Percentiles rank a stretch among this genome's conserved stretches.
Evolutionary conservation across 768 basidiomycete species (phyloP).

Genomic region (Pulveroboletus sp.): DNA sequence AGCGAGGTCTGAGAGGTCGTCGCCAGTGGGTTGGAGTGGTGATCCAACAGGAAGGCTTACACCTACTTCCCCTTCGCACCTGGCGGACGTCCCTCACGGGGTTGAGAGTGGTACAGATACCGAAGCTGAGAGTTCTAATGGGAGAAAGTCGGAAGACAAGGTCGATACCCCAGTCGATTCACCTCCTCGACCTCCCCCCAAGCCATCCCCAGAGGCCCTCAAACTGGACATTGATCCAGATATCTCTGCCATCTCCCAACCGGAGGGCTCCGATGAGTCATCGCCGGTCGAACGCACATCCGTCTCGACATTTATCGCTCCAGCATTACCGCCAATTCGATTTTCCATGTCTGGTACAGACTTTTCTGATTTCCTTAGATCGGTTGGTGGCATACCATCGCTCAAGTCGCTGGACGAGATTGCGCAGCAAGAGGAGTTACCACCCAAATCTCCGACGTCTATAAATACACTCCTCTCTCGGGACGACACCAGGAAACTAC

Average conservation of each 20-base stretch:
- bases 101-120: constrained; percentile 75
- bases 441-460: constrained; percentile 19
- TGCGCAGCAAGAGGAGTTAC: constrained; percentile 38
- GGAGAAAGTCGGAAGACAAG: constrained; percentile 25
- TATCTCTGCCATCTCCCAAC: constrained; percentile 20
- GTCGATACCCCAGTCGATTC: constrained; percentile 17
- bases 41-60: constrained; percentile 19
- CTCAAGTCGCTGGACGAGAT: constrained; percentile 46
- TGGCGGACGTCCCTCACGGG: constrained; percentile 64
- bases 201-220: constrained; percentile 32
- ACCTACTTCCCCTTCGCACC: constrained; percentile 58
- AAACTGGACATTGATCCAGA: constrained; percentile 22
- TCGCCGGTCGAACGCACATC: constrained; percentile 64
- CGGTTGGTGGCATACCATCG: constrained; percentile 48
- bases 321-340: constrained; percentile 85
- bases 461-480: constrained; percentile 12
- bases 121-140: constrained; percentile 51
- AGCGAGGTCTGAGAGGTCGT: constrained; percentile 16
- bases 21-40: constrained; percentile 17
- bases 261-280: constrained; percentile 49
- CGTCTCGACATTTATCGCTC: constrained; percentile 76
- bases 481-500: neutral
- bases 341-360: constrained; percentile 82
- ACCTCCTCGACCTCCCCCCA: constrained; percentile 45
- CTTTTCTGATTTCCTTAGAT: constrained; percentile 69